A percentile compares a stretch with the other conserved stretches of the same genome.
phyloP scores from a whole-genome alignment of 148 eudicot genomes.

The Silene latifolia region DNA sequence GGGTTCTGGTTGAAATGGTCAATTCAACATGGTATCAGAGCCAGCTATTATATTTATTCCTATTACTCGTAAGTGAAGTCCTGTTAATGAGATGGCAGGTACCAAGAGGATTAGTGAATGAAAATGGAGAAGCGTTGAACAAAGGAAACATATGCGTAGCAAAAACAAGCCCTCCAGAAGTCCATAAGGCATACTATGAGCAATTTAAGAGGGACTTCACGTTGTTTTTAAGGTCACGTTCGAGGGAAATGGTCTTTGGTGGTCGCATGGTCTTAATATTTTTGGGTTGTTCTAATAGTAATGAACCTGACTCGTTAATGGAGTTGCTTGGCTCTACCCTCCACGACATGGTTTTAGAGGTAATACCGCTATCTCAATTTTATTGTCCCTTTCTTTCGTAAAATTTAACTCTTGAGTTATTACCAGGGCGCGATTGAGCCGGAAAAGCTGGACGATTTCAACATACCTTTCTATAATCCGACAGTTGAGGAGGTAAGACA shows the following conservation, averaged over 20 bases:
- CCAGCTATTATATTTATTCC: too few species aligned
- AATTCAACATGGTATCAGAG: too few species aligned
- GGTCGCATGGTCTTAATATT: slow-evolving; percentile 50
- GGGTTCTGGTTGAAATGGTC: too few species aligned
- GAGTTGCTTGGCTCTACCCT: slow-evolving; percentile 31
- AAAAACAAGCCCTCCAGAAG: slow-evolving; percentile 32
- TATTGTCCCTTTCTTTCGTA: too few species aligned
- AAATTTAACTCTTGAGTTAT: too few species aligned
- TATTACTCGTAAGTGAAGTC: too few species aligned
- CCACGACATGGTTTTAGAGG: slow-evolving; percentile 34
- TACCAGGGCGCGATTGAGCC: too few species aligned
- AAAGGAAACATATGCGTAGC: slow-evolving; percentile 36
- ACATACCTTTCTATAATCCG: too few species aligned
- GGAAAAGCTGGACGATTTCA: too few species aligned
- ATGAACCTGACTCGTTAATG: slow-evolving; percentile 18
- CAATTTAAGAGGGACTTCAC: slow-evolving; percentile 50
- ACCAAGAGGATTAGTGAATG: slow-evolving; percentile 36
- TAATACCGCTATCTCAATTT: not conserved
- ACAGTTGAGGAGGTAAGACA: slow-evolving; percentile 34
- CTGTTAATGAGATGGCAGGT: slow-evolving; percentile 29
- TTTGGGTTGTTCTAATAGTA: slow-evolving; percentile 23
- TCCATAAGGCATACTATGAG: slow-evolving; percentile 34
- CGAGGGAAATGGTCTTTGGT: slow-evolving; percentile 38
- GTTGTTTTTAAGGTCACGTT: slow-evolving; percentile 37
- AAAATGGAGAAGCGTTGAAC: slow-evolving; percentile 26